phyloP scores from a whole-genome alignment of 2,329 filamentous ascomycete species.

The Sphaerulina vaccinii region DNA sequence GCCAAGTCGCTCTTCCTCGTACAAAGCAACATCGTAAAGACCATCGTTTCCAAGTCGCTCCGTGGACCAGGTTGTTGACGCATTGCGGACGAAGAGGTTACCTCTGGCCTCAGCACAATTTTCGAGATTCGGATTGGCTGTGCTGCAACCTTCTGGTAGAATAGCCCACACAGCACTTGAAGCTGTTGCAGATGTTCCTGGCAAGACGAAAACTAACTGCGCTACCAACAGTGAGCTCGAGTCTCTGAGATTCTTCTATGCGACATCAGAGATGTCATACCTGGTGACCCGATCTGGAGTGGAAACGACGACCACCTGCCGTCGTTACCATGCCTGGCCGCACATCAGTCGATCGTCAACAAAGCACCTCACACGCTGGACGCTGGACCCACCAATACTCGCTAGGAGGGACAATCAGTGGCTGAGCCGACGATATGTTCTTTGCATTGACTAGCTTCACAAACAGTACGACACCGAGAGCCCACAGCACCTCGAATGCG shows the following conservation, averaged over 20 bases:
- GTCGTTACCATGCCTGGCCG: conserved; percentile 18
- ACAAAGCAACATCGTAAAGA: conserved; percentile 24
- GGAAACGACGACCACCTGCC: conserved; percentile 18
- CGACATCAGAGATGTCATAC: too few species aligned
- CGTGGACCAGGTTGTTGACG: conserved; percentile 38
- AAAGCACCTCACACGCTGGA: too few species aligned
- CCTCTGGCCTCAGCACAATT: conserved; percentile 26
- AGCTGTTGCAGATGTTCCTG: conserved; percentile 26
- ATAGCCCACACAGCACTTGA: conserved; percentile 26
- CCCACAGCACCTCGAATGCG: too few species aligned
- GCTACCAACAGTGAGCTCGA: neutral
- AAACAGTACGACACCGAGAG: neutral
- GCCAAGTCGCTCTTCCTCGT: conserved; percentile 26
- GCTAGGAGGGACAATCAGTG: conserved; percentile 2
- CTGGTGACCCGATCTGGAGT: conserved; percentile 13
- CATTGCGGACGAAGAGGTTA: conserved; percentile 35
- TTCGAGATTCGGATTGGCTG: conserved; percentile 32
- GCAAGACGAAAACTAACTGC: conserved; percentile 25
- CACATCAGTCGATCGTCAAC: neutral
- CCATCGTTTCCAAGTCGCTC: conserved; percentile 39
- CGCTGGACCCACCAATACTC: conserved; percentile 5
- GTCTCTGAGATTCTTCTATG: neutral
- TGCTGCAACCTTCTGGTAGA: conserved; percentile 26
- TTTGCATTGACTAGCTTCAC: too few species aligned
- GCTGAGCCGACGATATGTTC: neutral